Base-by-base conservation (phyloP, 2,329 filamentous ascomycete species). In the Arthrinium phaeospermum region DNA sequence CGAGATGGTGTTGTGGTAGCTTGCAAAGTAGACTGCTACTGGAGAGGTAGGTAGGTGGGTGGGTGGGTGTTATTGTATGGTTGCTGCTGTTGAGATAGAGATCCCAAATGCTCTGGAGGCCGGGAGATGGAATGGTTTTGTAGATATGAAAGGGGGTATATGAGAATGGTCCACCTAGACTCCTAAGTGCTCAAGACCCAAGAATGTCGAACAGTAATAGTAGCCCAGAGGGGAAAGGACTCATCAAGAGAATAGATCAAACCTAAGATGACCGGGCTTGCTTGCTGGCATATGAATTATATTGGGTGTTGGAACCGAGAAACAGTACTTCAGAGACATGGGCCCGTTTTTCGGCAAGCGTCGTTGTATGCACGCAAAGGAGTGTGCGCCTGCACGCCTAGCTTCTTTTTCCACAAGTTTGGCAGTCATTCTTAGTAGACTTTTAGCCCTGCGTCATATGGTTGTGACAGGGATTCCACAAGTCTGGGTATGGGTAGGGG, bases 281-380 rank as follows among this genome's bases (percentile, higher is more conserved):
- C 76, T 72, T 74, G 73, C 75, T 78, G 78, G 78, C 76, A 77
- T 78, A 77, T 74, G 74, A 77, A 75, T 79, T 80, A 81, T 81
- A 81, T 81, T 81, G 76, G 80, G 76, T 76, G 77, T 76, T 80
- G 79, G 78, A 79, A 78, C 79, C 80, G 80, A 81, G 78, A 80
- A 78, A 79, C 77, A 77, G 78, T 77, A 80, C 73, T 75, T 76
- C 74, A 79, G 78, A 80, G 77, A 80, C 79, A 80, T 78, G 78
- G 79, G 77, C 76, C 73, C 76, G 78, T 81, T 80, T 80, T 79
- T 46, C 30, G 67, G 79, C 79, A 81, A 80, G 80, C 77, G 70
- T 70, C 41, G 45, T 41, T 73, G 77, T 79, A 79, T 79, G 77
- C 75, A 78, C 77, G 78, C 77, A 74, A 75, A 76, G 75, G 74